Evolutionary conservation across 1,284 basidiomycete species (phyloP).

Genomic region (Malassezia arunalokei): DNA sequence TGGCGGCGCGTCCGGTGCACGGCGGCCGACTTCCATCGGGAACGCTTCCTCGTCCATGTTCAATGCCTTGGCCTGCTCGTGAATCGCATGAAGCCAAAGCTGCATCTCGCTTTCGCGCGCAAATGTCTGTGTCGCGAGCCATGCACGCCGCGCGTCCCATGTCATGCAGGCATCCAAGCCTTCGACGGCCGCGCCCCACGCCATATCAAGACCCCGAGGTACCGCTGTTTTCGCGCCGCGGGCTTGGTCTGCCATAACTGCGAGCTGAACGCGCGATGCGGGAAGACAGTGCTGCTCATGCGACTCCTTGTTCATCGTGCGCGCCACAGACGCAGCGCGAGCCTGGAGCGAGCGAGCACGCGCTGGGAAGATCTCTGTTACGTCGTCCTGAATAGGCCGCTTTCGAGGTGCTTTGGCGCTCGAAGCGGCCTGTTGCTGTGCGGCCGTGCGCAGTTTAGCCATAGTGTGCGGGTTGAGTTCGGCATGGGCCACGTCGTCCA

Average conservation of each 20-base stretch:
- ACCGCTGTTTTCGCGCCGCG: not conserved
- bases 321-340: constrained; percentile 2
- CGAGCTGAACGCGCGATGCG: constrained; percentile 8
- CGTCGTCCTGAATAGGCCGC: constrained; percentile 11
- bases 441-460: constrained; percentile 11
- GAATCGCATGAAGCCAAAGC: constrained; percentile 12
- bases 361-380: constrained; percentile 8
- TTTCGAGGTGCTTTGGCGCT: constrained; percentile 6
- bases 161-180: not conserved
- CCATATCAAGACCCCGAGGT: not conserved
- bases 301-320: not conserved
- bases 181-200: constrained; percentile 5
- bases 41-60: constrained; percentile 4
- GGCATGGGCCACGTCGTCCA: constrained; percentile 3
- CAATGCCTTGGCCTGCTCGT: constrained; percentile 4
- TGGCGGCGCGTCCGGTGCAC: not conserved
- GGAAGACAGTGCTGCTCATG: constrained; percentile 14
- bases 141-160: not conserved
- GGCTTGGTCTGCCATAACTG: not conserved
- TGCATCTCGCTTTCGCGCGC: constrained; percentile 2
- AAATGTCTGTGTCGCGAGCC: not conserved
- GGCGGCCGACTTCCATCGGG: constrained; percentile 12
- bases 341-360: constrained; percentile 3
- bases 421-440: not conserved
- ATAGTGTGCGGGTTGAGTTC: constrained; percentile 11